These are phyloP conservation scores for Trichophyton rubrum DNA, from an alignment of 2,329 filamentous ascomycete species.

Conservation along the genomic window DNA sequence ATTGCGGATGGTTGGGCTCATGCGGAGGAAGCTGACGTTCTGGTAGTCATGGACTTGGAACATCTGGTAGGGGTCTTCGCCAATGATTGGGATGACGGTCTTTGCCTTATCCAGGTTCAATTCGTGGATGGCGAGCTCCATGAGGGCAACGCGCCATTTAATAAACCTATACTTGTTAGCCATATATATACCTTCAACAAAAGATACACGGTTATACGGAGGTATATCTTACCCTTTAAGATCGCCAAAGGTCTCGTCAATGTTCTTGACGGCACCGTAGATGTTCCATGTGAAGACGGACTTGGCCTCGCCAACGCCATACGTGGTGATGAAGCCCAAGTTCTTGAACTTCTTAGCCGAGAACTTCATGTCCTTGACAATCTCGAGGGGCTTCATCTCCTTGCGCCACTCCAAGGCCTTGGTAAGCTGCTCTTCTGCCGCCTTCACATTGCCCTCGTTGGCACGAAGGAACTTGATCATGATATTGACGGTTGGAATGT, in stretches of 20 bases:
- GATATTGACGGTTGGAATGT: slow-evolving; percentile 68
- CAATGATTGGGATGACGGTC: slow-evolving; percentile 50
- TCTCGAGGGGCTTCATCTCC: slow-evolving; percentile 55
- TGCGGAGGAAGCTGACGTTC: slow-evolving; percentile 71
- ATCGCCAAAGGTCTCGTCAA: slow-evolving; percentile 68
- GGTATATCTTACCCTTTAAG: slow-evolving; percentile 53
- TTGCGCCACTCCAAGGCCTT: slow-evolving; percentile 76
- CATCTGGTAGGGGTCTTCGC: slow-evolving; percentile 74
- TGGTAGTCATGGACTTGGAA: slow-evolving; percentile 90
- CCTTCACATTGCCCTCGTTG: slow-evolving; percentile 62
- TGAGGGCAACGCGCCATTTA: slow-evolving; percentile 76
- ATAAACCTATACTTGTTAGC: slow-evolving; percentile 53
- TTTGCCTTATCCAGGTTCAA: slow-evolving; percentile 59
- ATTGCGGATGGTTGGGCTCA: slow-evolving; percentile 62
- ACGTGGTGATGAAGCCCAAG: slow-evolving; percentile 68
- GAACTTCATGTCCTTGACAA: slow-evolving; percentile 51
- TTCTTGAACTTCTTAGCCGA: slow-evolving; percentile 58
- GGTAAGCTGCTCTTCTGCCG: slow-evolving; percentile 64
- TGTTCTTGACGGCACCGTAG: slow-evolving; percentile 75
- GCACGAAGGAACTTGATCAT: slow-evolving; percentile 90
- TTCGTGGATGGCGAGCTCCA: slow-evolving; percentile 71
- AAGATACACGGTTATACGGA: no score
- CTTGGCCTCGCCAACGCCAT: slow-evolving; percentile 43
- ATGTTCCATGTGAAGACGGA: slow-evolving; percentile 81
- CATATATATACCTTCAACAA: no score